A percentile compares a stretch with the other conserved stretches of the same genome.
Conservation (phyloP, 1,284 basidiomycete genomes). For the Ganoderma boninense region DNA sequence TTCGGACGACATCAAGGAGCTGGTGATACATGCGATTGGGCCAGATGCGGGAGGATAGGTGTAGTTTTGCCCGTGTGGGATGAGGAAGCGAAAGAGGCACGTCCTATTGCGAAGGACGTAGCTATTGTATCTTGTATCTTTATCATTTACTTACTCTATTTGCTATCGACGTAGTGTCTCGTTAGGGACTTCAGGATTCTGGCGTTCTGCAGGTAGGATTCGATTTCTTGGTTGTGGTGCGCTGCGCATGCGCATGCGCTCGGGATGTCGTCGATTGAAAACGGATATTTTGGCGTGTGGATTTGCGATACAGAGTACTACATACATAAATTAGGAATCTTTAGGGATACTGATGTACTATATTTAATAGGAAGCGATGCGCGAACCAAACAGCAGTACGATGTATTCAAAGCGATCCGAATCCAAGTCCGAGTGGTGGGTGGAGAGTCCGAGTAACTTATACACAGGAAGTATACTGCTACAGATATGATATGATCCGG, state of each 20-base stretch:
- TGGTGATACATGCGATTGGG: slow-evolving; percentile 28
- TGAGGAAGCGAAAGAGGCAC: neutral
- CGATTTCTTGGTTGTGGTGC: neutral
- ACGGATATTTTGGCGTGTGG: neutral
- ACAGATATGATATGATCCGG: neutral
- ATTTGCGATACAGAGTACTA: neutral
- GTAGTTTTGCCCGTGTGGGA: no score
- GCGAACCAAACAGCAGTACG: neutral
- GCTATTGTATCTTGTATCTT: slow-evolving; percentile 3
- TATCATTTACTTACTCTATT: neutral
- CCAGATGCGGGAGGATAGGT: slow-evolving; percentile 3
- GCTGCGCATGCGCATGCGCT: neutral
- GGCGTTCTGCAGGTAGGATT: neutral
- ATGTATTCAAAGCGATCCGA: neutral
- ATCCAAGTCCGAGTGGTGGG: neutral
- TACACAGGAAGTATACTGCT: neutral
- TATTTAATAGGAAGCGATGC: neutral
- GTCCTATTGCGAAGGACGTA: neutral
- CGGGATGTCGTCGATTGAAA: neutral
- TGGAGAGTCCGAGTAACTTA: neutral
- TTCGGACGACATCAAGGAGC: slow-evolving; percentile 28
- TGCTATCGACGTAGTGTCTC: neutral
- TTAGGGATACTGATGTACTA: neutral
- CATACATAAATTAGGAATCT: slow-evolving; percentile 1
- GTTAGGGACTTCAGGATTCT: neutral